Base-by-base conservation (phyloP, 768 basidiomycete species). In the Thelephora ganbajun region DNA sequence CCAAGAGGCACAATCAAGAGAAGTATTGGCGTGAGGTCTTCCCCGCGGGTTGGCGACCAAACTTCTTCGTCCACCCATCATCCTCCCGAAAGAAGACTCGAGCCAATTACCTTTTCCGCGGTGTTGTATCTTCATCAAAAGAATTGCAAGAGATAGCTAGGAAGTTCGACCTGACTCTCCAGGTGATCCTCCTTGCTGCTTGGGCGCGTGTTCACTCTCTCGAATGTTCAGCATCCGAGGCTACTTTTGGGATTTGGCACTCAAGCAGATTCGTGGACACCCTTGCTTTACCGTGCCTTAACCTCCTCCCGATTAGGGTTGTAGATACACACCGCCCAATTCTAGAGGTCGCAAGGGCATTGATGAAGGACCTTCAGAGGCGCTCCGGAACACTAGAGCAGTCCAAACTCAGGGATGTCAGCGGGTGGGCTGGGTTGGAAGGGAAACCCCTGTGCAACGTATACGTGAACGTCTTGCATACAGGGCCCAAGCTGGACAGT, bases 201-300 rank as follows among this genome's bases (percentile, higher is more conserved):
- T 73, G 69, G 71, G 67, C 69, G 6, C 59, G 53, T 2, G 51
- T 69, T 42, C 69, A 72, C 50, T 61, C 60, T 20, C 50, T 51
- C 6, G 50, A 63, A 41, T 58, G 62, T 9, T 51, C 54, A 2
- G 50, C 61, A 16, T 50, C 54, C 12, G 52, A 51, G 16, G 61
- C 64, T 2, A 67, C 63, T 6, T 69, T 73, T 44, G 70, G 70
- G 3, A 60, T 73, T 13, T 73, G 71, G 72, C 70, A 72, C 44
- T 65, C 66, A 5, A 69, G 72, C 20, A 59, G 72, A 39, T 66
- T 66, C 12, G 65, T 68, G 18, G 66, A 65, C 23, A 60, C 57
- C 33, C 50, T 73, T n/a, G 68, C 67, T 3, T 52, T 66, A 14
- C 70, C 71, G n/a, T 71, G 69, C 50, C 61, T 69, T 57, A 72